Percentiles rank a stretch among this genome's conserved stretches.
Evolutionary conservation across 2,329 filamentous ascomycete species (phyloP).

Genomic region (Aspergillaceae sp.): DNA sequence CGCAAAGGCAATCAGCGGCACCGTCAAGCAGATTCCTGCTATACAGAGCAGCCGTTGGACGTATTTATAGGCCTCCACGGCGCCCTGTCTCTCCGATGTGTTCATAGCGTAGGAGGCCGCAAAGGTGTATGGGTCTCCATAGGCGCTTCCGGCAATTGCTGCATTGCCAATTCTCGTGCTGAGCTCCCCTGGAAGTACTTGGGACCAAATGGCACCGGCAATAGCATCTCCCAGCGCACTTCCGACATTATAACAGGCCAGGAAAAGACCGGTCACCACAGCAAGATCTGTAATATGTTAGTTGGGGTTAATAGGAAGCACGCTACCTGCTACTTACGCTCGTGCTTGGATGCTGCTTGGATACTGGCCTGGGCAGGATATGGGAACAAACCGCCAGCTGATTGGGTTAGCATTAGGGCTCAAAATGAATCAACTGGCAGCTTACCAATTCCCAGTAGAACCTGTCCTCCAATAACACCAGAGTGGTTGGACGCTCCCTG

Average conservation of each 20-base stretch:
- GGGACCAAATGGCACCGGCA: conserved; percentile 55
- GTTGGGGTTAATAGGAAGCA: no score
- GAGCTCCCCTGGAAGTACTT: conserved; percentile 45
- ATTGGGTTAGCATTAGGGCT: not conserved
- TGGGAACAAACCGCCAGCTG: conserved; percentile 52
- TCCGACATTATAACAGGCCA: conserved; percentile 56
- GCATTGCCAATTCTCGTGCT: conserved; percentile 29
- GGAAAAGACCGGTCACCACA: conserved; percentile 55
- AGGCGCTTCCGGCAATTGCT: conserved; percentile 33
- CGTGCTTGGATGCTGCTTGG: conserved; percentile 43
- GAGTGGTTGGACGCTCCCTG: conserved; percentile 36
- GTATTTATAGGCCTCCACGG: conserved; percentile 38
- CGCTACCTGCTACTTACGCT: conserved; percentile 23
- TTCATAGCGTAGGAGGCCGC: conserved; percentile 34
- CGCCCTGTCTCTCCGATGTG: conserved; percentile 36
- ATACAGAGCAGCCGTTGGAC: conserved; percentile 44
- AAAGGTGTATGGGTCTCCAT: conserved; percentile 35
- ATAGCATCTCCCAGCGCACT: conserved; percentile 53
- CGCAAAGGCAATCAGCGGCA: conserved; percentile 40
- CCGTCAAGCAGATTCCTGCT: conserved; percentile 42
- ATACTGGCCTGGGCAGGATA: conserved; percentile 45
- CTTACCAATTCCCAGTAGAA: conserved; percentile 51
- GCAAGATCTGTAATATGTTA: conserved; percentile 42
- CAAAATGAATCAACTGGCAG: not conserved
- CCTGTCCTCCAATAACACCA: conserved; percentile 55